Base-by-base conservation (phyloP, 768 basidiomycete species). In the Agaricus blazei region DNA sequence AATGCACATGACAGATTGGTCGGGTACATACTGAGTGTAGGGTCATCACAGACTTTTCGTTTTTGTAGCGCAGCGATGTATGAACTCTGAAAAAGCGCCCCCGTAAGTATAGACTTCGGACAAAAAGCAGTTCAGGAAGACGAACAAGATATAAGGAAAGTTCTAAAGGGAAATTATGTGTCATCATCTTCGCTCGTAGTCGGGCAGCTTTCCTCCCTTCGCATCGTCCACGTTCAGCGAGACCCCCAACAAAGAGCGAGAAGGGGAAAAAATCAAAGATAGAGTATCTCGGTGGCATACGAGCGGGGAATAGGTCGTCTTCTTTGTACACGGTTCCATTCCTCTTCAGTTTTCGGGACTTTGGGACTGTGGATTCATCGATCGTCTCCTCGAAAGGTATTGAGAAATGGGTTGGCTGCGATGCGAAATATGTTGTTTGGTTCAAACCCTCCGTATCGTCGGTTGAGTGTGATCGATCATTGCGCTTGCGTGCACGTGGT, bases 181-280 rank as follows among this genome's bases (percentile, higher is more conserved):
- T 78, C 24, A 76, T 67, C 65, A 82, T 67, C 64, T 71, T 76
- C 9, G 85, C 85, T 47, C 81, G 71, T 26, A 82, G 51, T 48
- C 73, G 70, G 6, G 82, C 81, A 0, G 79, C 84, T 62, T 79
- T 84, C 68, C 79, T 85, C n/a, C 86, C 86, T 59, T 78, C 26
- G 14, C 78, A 69, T 52, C 67, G 72, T 0, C 84, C 83, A 9
- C 68, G 65, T 58, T 75, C 71, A 7, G 76, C 72, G 37, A 87
- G 65, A 40, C 65, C 67, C 31, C 68, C 62, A 3, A 83, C 77
- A 26, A 85, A 61, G 5, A 87, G 67, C 29, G 87, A 86, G 67
- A 88, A 85, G 15, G 87, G 86, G 69, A 86, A 88, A 7, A 87
- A 58, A 63, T 88, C 86, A 55, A 85, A 80, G 37, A 84, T 36